Evolutionary conservation across 1,139 yeast genomes (phyloP), one percentile per base, ranked within the genome.

Genomic region (Torulaspora pretoriensis): DNA sequence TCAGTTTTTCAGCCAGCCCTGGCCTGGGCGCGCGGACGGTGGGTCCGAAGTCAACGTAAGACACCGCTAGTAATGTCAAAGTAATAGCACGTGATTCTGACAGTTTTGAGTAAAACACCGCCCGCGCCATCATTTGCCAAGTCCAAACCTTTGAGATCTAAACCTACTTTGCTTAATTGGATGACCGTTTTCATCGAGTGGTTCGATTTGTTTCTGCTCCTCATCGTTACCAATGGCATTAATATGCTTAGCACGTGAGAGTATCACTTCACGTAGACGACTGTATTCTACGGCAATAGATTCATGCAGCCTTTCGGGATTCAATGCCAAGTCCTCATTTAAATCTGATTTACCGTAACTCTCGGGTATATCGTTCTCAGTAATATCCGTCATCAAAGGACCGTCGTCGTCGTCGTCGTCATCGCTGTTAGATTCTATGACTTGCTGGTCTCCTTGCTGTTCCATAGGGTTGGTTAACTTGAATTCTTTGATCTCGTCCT

Each of bases 141-240:
- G 38, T 19, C 46, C 34, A 78, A 63, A 46, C 40, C 72, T 65
- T 14, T 84, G 81, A n/a, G 84, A 77, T 55, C 73, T 84, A 63
- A 87, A 87, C 42, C 89, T 68, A 57, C 95, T 85, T 1, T 78
- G 67, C 51, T 71, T 79, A 9, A 75, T 56, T 0, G 80, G 79
- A 43, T 78, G 75, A 0, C 87, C 88, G 31, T 69, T 63, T 48
- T 80, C 83, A 54, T 85, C 90, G n/a, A 84, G 68, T 0, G 88
- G 88, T 56, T 84, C 95, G 13, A 78, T 60, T 49, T 80, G 92
- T 48, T 66, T 59, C 42, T 78, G 88, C 12, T 45, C 51, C 2
- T 47, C 43, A 43, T 69, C 65, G 6, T 73, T 73, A 68, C 53
- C 83, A 12, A 19, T 10, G 19, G 26, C 9, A 8, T 24, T 14